Conservation (phyloP, 2,329 filamentous ascomycete genomes). For the Penicillium sp. region DNA sequence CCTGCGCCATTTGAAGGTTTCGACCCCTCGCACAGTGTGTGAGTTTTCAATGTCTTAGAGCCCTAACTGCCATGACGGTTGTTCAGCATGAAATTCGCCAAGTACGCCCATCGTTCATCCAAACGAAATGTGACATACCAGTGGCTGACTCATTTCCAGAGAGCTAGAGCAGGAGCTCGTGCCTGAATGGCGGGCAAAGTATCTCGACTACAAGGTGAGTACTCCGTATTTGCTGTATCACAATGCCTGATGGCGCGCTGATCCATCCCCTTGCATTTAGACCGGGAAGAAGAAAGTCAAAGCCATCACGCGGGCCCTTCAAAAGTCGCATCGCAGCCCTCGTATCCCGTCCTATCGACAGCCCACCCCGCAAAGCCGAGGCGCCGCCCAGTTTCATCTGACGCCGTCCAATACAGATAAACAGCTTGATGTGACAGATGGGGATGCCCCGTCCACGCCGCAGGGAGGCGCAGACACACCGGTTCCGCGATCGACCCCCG, state of each 20-base stretch:
- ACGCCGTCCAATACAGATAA: conserved; percentile 24
- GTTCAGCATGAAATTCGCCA: conserved; percentile 61
- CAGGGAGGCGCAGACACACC: conserved; percentile 29
- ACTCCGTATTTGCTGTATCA: conserved; percentile 8
- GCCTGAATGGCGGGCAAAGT: conserved; percentile 93
- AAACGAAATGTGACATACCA: conserved; percentile 9
- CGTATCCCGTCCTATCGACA: conserved; percentile 48
- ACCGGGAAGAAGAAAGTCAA: conserved; percentile 90
- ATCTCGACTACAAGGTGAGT: conserved; percentile 84
- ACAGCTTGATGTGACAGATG: conserved; percentile 17
- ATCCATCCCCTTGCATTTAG: conserved; percentile 37
- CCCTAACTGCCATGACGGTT: conserved; percentile 21
- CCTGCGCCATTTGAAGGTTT: conserved; percentile 1
- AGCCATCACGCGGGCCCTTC: conserved; percentile 71
- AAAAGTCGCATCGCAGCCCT: conserved; percentile 53
- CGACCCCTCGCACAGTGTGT: conserved; percentile 5
- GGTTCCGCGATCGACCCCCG: conserved; percentile 33
- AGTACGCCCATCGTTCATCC: conserved; percentile 40
- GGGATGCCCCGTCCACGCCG: conserved; percentile 15
- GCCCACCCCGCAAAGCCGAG: conserved; percentile 16
- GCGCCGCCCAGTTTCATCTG: conserved; percentile 12
- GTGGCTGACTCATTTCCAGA: conserved; percentile 40
- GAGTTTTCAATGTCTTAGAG: conserved; percentile 3
- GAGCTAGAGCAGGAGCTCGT: conserved; percentile 86
- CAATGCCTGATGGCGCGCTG: neutral